Percentiles rank a stretch among this genome's conserved stretches.
Conservation (phyloP, 2,329 filamentous ascomycete species). For the Penicillium sp. region DNA sequence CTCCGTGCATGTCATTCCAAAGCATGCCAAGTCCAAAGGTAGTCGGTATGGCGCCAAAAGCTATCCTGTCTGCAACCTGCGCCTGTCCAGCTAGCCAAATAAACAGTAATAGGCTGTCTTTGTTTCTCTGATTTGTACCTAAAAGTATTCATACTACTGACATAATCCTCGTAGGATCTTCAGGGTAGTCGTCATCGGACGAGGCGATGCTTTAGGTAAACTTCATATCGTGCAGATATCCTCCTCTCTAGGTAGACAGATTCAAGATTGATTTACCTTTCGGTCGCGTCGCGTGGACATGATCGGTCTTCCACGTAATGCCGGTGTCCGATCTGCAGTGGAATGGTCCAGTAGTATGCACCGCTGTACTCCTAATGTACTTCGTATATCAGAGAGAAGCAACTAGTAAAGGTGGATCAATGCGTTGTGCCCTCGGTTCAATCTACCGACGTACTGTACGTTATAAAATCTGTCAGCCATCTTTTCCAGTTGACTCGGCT, state of each 20-base stretch:
- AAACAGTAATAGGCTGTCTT: background rate
- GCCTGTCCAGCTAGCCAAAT: background rate
- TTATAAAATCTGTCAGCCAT: background rate
- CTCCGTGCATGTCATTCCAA: conserved; percentile 19
- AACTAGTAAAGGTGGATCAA: background rate
- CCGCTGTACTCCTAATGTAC: background rate
- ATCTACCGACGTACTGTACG: background rate
- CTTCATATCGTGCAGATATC: background rate
- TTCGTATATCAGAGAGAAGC: background rate
- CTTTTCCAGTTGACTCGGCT: background rate
- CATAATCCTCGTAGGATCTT: background rate
- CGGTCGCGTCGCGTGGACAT: conserved; percentile 17
- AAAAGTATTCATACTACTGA: background rate
- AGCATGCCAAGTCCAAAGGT: conserved; percentile 25
- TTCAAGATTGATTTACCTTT: background rate
- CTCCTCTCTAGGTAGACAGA: background rate
- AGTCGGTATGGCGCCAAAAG: conserved; percentile 13
- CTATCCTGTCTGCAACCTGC: background rate
- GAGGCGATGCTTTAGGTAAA: conserved; percentile 3
- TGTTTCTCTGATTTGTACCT: background rate
- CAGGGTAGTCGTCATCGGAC: conserved; percentile 4
- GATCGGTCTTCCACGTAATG: conserved; percentile 13
- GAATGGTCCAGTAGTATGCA: conserved; percentile 8
- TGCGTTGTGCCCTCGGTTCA: background rate
- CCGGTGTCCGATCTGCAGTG: conserved; percentile 22